Base-by-base conservation (phyloP, 306 rosid genomes). In the Lathyrus oleraceus region DNA sequence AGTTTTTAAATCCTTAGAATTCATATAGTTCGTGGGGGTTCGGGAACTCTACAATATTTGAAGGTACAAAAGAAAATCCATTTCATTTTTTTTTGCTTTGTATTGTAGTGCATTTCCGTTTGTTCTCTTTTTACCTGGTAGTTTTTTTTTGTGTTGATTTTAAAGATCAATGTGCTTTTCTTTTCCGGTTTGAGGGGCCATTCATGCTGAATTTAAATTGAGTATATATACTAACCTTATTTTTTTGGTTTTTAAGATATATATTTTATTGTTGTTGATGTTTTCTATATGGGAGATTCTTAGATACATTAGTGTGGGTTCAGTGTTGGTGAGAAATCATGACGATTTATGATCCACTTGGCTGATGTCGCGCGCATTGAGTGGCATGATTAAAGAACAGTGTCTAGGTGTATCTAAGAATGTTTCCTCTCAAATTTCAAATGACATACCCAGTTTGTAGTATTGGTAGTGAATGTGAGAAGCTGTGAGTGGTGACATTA, bases 231-330 rank as follows among this genome's bases (percentile, higher is more conserved):
- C 51, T 5, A n/a, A n/a, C 51, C 17, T 45, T 45, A 14, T 4
- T 14, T 45, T 45, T 54, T 12, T 5, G 36, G 5, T 5, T 8
- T 19, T 51, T 19, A 0, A 20, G 27, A 19, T 51, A 19, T 3
- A 19, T 51, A 51, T 51, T 19, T 48, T 51, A 19, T 10, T 21
- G 0, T 54, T 54, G 61, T 53, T 53, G 57, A 10, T 52, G 56
- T 15, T 70, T 65, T 28, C 47, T 19, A 65, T 65, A 40, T 43
- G 47, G 30, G 72, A 65, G 65, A 42, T 65, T 19, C 38, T 1
- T 61, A 57, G 49, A 30, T 74, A 19, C 44, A 5, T 36, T 48
- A 49, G n/a, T 21, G 25, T 53, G 12, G 25, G 51, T 23, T 38
- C 38, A 52, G 61, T 4, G 16, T 16, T 38, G 10, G 12, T 6